Conservation (phyloP, 2,329 filamentous ascomycete genomes). For the Helicocarpus griseus region DNA sequence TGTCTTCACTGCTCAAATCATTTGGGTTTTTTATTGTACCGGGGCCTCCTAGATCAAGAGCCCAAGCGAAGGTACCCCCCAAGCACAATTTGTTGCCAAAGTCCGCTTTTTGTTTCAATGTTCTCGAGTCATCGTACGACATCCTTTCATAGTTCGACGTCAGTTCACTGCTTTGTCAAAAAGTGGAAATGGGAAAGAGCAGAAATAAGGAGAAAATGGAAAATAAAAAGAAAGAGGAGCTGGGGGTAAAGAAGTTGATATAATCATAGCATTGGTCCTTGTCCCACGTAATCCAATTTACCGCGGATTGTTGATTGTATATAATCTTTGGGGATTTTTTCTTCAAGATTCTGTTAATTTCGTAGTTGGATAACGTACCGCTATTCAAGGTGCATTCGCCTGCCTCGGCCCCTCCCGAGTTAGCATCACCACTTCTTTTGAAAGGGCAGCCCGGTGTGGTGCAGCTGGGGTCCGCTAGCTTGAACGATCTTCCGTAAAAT, state of each 20-base stretch:
- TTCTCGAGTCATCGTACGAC: conserved; percentile 25
- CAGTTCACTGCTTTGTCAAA: neutral
- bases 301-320: conserved; percentile 19
- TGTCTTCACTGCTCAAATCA: neutral
- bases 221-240: neutral
- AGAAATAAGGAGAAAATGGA: neutral
- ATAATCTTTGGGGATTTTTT: conserved; percentile 9
- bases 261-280: conserved; percentile 16
- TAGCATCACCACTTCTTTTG: conserved; percentile 12
- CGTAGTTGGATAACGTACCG: conserved; percentile 22
- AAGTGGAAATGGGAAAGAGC: neutral
- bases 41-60: conserved; percentile 7
- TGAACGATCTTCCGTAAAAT: conserved; percentile 20
- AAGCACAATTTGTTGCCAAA: conserved; percentile 24
- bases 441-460: conserved; percentile 18
- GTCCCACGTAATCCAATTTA: conserved; percentile 16
- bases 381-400: conserved; percentile 21
- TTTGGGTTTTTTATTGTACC: conserved; percentile 5
- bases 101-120: conserved; percentile 24
- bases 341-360: conserved; percentile 23
- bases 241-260: neutral
- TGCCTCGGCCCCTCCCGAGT: conserved; percentile 11
- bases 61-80: conserved; percentile 17
- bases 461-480: conserved; percentile 13
- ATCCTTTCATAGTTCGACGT: conserved; percentile 7